Conservation (phyloP, 176 grass and related monocot genomes). For the Aegilops sharonensis region DNA sequence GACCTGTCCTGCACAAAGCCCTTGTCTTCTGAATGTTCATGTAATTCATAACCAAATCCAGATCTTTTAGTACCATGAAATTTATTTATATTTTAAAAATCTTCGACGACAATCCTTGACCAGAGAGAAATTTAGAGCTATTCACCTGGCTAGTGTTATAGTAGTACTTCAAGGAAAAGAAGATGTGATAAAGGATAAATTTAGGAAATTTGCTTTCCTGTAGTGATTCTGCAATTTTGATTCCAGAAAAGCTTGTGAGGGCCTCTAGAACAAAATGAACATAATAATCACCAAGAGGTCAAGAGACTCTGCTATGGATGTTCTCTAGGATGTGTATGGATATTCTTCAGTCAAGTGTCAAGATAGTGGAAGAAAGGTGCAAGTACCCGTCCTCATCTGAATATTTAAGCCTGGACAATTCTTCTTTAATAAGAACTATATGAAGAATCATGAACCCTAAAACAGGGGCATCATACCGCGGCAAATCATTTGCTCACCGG, state of each 20-base stretch:
- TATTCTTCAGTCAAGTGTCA: not conserved
- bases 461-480: conserved; percentile 4
- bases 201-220: not conserved
- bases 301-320: not conserved
- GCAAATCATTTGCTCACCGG: not conserved
- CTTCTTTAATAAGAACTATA: not conserved
- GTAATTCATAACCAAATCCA: not conserved
- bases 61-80: too few relatives aligned
- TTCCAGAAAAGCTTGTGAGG: not conserved
- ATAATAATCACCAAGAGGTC: not conserved
- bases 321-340: not conserved
- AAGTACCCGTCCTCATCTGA: not conserved
- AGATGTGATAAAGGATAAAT: too few relatives aligned
- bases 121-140: too few relatives aligned
- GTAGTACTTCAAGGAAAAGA: not conserved
- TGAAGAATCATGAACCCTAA: not conserved
- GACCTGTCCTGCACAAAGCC: not conserved
- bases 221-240: not conserved
- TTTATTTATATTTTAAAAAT: too few relatives aligned
- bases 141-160: not conserved
- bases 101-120: too few relatives aligned
- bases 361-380: not conserved
- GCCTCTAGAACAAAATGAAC: not conserved
- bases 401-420: not conserved
- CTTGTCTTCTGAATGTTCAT: not conserved